These are phyloP conservation scores for Candida suzukii DNA, from an alignment of 805 yeast species.

Conservation along the genomic window DNA sequence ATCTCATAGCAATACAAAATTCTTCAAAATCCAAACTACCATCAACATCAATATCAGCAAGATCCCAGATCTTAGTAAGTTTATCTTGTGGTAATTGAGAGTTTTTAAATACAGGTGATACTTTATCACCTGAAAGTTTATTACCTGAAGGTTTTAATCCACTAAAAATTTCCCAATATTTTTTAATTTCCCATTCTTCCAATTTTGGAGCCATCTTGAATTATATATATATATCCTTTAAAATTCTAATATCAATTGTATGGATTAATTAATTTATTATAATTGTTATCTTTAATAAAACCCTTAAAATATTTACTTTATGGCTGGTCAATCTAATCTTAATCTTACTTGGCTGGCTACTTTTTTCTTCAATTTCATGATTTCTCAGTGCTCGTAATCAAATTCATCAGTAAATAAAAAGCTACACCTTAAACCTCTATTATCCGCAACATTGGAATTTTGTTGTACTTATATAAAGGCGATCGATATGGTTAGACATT, in stretches of 20 bases:
- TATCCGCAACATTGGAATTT: too few relatives aligned
- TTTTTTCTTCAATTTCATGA: too few relatives aligned
- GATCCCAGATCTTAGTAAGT: slow-evolving; percentile 80
- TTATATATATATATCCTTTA: not conserved
- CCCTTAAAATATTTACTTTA: too few relatives aligned
- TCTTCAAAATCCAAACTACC: slow-evolving; percentile 94
- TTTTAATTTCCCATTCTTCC: slow-evolving; percentile 93
- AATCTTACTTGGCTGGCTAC: too few relatives aligned
- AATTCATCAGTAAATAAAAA: too few relatives aligned
- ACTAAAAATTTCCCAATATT: slow-evolving; percentile 95
- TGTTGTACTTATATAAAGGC: too few relatives aligned
- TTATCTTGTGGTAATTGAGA: slow-evolving; percentile 76
- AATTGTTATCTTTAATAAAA: too few relatives aligned
- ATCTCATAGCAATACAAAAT: slow-evolving; percentile 94
- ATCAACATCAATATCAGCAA: slow-evolving; percentile 89
- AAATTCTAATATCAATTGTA: not conserved
- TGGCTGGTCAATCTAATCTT: too few relatives aligned
- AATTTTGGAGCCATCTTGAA: slow-evolving; percentile 46
- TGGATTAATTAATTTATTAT: too few relatives aligned
- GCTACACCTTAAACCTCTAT: too few relatives aligned
- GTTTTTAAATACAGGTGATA: slow-evolving; percentile 80
- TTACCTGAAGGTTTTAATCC: slow-evolving; percentile 80
- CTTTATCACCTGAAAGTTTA: slow-evolving; percentile 77
- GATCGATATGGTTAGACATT: too few relatives aligned
- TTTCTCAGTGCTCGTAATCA: too few relatives aligned